Percentiles rank a stretch among this genome's conserved stretches.
These are phyloP conservation scores for Rhodotorula graminis DNA, from an alignment of 768 basidiomycete species.

Conservation along the genomic window DNA sequence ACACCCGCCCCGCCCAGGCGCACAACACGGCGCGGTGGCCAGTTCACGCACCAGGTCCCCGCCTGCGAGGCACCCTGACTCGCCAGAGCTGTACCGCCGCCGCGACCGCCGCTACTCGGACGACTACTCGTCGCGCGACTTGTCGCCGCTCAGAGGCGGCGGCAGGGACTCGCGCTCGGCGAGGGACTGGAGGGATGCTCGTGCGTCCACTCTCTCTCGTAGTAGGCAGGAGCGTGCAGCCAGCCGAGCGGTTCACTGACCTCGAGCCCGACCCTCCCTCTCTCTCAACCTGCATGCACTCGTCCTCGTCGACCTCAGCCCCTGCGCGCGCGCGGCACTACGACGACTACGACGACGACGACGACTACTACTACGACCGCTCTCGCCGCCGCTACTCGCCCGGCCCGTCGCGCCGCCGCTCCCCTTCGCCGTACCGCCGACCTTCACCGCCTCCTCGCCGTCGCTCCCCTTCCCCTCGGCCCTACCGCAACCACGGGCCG, in stretches of 20 bases:
- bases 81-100: neutral
- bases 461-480: neutral
- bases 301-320: neutral
- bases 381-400: neutral
- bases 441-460: slow-evolving; percentile 5
- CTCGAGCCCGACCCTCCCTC: neutral
- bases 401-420: neutral
- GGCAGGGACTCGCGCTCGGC: neutral
- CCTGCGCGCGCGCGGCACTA: neutral
- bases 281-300: neutral
- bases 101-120: neutral
- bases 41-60: neutral
- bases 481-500: neutral
- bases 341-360: neutral
- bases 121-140: neutral
- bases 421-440: neutral
- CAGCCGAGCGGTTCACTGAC: neutral
- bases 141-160: neutral
- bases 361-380: neutral
- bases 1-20: too few relatives aligned
- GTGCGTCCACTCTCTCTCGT: neutral
- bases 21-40: neutral
- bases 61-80: neutral
- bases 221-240: neutral
- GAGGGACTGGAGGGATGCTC: neutral